These are phyloP conservation scores for Apiospora malaysiana DNA, from an alignment of 2,329 filamentous ascomycete genomes.

Conservation along the genomic window DNA sequence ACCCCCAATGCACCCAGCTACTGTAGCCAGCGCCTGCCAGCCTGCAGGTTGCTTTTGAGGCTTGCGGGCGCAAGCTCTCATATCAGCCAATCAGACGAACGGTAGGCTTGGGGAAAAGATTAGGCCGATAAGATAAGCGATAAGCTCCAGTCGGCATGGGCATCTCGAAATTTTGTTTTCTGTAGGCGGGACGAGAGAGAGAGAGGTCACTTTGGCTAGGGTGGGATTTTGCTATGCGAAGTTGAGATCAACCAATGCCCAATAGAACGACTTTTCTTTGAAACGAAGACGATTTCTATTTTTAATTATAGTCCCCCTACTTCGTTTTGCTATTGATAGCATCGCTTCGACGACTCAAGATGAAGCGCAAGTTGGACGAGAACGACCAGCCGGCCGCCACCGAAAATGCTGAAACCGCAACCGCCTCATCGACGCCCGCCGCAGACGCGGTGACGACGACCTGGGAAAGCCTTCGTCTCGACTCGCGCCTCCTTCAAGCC, in stretches of 20 bases:
- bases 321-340: background rate
- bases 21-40: too few relatives aligned
- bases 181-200: constrained; percentile 6
- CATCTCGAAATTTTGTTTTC: constrained; percentile 8
- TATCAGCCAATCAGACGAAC: background rate
- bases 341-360: constrained; percentile 34
- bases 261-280: background rate
- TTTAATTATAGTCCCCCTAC: background rate
- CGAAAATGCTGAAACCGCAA: constrained; percentile 20
- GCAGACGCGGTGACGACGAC: constrained; percentile 40
- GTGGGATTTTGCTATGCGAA: constrained; percentile 6
- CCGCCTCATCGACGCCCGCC: constrained; percentile 4
- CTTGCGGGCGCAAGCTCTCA: background rate
- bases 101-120: background rate
- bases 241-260: background rate
- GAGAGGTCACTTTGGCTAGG: background rate
- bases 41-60: background rate
- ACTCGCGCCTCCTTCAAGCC: constrained; percentile 84
- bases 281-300: constrained; percentile 4
- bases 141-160: background rate
- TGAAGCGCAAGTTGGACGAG: constrained; percentile 65
- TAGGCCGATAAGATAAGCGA: constrained; percentile 14
- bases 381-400: constrained; percentile 50
- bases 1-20: too few relatives aligned
- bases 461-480: constrained; percentile 81